phyloP scores from a whole-genome alignment of 495 filamentous ascomycete species.

The Hapsidospora chrysogenum region DNA sequence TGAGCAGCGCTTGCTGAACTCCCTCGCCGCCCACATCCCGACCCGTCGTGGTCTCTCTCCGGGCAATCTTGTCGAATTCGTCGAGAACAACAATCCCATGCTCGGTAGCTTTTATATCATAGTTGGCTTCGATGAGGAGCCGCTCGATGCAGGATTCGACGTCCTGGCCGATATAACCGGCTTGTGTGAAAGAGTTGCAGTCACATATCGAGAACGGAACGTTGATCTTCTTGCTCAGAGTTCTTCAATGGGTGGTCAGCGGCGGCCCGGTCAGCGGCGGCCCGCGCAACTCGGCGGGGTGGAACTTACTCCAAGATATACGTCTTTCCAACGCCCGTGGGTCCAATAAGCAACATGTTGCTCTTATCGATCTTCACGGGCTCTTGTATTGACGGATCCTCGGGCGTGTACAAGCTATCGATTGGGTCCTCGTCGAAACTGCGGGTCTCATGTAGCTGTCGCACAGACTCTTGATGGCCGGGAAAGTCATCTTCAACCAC shows the following conservation, averaged over 20 bases:
- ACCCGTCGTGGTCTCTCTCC: conserved; percentile 32
- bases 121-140: conserved; percentile 76
- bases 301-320: conserved; percentile 59
- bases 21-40: conserved; percentile 83
- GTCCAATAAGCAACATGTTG: conserved; percentile 83
- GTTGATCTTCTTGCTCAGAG: conserved; percentile 45
- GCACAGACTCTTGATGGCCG: conserved; percentile 48
- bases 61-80: conserved; percentile 91
- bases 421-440: conserved; percentile 5
- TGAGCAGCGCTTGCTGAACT: conserved; percentile 88
- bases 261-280: too few species aligned
- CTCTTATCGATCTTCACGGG: conserved; percentile 84
- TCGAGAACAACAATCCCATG: conserved; percentile 89
- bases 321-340: conserved; percentile 92
- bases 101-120: conserved; percentile 73
- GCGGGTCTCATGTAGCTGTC: conserved; percentile 15
- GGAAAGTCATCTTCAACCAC: conserved; percentile 56
- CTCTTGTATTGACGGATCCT: conserved; percentile 28
- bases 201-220: conserved; percentile 97
- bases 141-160: conserved; percentile 85
- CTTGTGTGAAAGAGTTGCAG: conserved; percentile 92
- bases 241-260: conserved; percentile 13
- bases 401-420: conserved; percentile 20
- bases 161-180: conserved; percentile 94
- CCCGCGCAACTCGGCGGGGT: too few species aligned